phyloP scores from a whole-genome alignment of 176 grass and related monocot genomes.

The Oryza meyeriana region DNA sequence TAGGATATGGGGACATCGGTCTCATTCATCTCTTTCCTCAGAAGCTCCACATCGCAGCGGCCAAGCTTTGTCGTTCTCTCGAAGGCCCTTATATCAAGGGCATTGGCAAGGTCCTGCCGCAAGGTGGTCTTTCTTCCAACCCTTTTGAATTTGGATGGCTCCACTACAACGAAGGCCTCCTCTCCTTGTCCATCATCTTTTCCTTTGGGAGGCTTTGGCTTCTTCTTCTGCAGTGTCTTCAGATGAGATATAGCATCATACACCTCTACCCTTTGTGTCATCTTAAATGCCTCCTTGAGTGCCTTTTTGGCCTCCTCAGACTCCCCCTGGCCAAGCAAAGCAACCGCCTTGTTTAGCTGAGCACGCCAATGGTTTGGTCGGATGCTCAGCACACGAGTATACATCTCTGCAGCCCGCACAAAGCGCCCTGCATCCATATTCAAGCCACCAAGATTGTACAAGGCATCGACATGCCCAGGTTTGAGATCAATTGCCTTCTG shows the following conservation, averaged over 20 bases:
- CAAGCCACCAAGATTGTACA: constrained; percentile 94
- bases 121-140: constrained; percentile 65
- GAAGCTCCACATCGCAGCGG: constrained; percentile 58
- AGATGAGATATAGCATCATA: constrained; percentile 98
- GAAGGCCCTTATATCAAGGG: constrained; percentile 90
- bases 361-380: constrained; percentile 81
- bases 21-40: constrained; percentile 93
- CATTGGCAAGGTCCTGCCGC: constrained; percentile 88
- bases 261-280: constrained; percentile 94
- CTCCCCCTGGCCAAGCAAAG: constrained; percentile 87
- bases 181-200: constrained; percentile 53
- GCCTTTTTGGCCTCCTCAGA: constrained; percentile 88
- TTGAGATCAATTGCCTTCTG: constrained; percentile 98
- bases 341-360: constrained; percentile 89
- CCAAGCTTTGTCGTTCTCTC: constrained; percentile 77
- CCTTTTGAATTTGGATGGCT: constrained; percentile 90
- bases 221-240: constrained; percentile 91
- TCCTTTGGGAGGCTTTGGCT: constrained; percentile 49
- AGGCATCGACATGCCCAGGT: constrained; percentile 84
- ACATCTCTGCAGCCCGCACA: constrained; percentile 80
- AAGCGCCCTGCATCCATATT: constrained; percentile 79
- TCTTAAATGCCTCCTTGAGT: constrained; percentile 96
- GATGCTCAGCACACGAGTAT: constrained; percentile 75
- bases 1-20: constrained; percentile 95
- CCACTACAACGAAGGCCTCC: constrained; percentile 69